Evolutionary conservation across 257 asterid genomes (phyloP), one percentile per base, ranked within the genome.

Genomic region (Leptodermis oblonga): DNA sequence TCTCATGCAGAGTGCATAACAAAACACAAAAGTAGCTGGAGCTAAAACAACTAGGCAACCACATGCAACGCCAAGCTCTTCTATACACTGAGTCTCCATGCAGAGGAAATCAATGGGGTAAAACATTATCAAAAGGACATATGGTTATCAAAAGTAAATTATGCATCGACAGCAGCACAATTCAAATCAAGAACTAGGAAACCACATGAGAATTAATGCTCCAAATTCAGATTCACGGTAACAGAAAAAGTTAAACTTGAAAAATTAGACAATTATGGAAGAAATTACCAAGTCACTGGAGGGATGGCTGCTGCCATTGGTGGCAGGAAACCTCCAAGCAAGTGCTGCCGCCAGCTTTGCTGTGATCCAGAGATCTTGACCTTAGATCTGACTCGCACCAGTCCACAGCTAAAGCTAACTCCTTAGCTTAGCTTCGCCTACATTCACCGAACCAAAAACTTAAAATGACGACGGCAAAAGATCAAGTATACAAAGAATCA

Each of bases 281-380:
- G 60, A 74, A 41, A 39, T 71, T 85, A 94, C 99, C 97, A 73
- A 70, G 78, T 86, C 96, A 79, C 68, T 88, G 76, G 82, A 71
- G 69, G 92, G 73, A 78, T 75, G 81, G 75, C 85, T 58, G 79
- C 87, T 80, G 86, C 95, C 96, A 82, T 82, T 91, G 65, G 92
- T 54, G 69, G 88, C 81, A 78, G 95, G 73, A 74, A 73, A 82
- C 83, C 96, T 86, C 95, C 96, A 85, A 69, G 84, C 82, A 75
- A 93, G 68, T 65, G 96, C 74, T 0, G 99, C 82, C 80, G 97
- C 96, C 99, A 94, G 84, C 77, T 81, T 86, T 67, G 77, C 86
- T 72, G 82, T 67, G 77, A 77, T 80, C 68, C 59, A 34, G 56
- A 82, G 74, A 76, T 81, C 85, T 78, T 67, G 87, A 69, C 78